Evolutionary conservation across 208 protist genomes (phyloP).

Genomic region (Crithidia fasciculata): DNA sequence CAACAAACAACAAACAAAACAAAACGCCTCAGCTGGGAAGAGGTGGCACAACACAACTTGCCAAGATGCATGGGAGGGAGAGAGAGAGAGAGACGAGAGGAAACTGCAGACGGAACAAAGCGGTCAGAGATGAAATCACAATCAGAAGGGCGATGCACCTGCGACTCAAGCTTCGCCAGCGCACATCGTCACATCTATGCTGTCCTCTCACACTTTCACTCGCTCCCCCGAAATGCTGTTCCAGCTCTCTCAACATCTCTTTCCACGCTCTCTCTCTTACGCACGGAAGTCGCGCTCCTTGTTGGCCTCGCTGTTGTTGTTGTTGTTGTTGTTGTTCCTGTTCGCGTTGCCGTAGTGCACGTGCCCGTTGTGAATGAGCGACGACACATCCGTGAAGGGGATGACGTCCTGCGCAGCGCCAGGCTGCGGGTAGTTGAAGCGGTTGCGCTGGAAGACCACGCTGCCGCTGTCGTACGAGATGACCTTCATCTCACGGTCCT

Average conservation of each 20-base stretch:
- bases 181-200: too few relatives aligned
- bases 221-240: too few relatives aligned
- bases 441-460: constrained; percentile 67
- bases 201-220: too few relatives aligned
- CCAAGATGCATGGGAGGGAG: too few relatives aligned
- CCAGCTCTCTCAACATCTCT: neutral
- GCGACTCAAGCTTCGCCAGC: too few relatives aligned
- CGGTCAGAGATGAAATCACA: too few relatives aligned
- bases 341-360: constrained; percentile 20
- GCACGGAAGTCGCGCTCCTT: constrained; percentile 22
- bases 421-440: constrained; percentile 78
- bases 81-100: too few relatives aligned
- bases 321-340: constrained; percentile 11
- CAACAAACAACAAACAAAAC: too few relatives aligned
- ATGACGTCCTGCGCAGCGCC: constrained; percentile 63
- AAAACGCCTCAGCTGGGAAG: too few relatives aligned
- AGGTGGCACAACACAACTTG: too few relatives aligned
- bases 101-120: too few relatives aligned
- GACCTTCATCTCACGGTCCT: constrained; percentile 57
- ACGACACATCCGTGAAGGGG: constrained; percentile 64
- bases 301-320: neutral
- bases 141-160: too few relatives aligned
- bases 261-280: neutral
- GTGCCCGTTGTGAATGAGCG: constrained; percentile 37
- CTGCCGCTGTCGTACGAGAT: constrained; percentile 46